These are phyloP conservation scores for Allantophomopsis cytisporea DNA, from an alignment of 2,329 filamentous ascomycete species.

Conservation along the genomic window DNA sequence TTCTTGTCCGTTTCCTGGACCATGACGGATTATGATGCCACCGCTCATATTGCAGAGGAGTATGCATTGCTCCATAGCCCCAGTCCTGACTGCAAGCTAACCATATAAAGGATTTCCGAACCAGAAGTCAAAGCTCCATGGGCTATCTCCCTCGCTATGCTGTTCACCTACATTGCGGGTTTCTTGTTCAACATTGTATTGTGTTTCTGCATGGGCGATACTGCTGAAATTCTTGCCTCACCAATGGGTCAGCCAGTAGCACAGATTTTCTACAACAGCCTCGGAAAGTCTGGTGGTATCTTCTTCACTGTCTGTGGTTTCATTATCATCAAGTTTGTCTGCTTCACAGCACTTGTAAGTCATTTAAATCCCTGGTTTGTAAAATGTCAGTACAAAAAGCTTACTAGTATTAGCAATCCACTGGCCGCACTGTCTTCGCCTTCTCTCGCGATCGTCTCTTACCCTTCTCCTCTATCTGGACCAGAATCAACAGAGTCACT, in stretches of 20 bases:
- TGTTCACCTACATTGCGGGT: conserved; percentile 39
- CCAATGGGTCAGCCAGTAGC: conserved; percentile 37
- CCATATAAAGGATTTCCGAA: conserved; percentile 24
- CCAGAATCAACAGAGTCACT: conserved; percentile 31
- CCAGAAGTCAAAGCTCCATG: conserved; percentile 37
- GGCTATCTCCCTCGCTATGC: conserved; percentile 40
- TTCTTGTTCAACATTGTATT: conserved; percentile 45
- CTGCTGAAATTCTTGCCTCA: conserved; percentile 30
- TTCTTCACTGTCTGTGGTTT: conserved; percentile 42
- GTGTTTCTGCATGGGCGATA: conserved; percentile 39
- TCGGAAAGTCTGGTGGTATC: conserved; percentile 36
- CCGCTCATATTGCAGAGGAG: conserved; percentile 35
- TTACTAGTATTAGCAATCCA: conserved; percentile 22
- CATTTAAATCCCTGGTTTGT: neutral
- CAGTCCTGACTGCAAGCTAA: conserved; percentile 4
- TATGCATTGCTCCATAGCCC: conserved; percentile 5
- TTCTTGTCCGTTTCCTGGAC: conserved; percentile 46
- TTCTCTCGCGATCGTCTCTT: conserved; percentile 37
- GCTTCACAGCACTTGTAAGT: conserved; percentile 34
- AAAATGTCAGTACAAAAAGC: neutral
- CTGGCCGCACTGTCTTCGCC: conserved; percentile 38
- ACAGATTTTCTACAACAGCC: conserved; percentile 43
- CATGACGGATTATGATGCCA: conserved; percentile 40
- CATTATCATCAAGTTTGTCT: conserved; percentile 43
- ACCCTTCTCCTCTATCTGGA: conserved; percentile 32